Conservation (phyloP, 2,329 filamentous ascomycete genomes). For the Aureobasidium sp. region DNA sequence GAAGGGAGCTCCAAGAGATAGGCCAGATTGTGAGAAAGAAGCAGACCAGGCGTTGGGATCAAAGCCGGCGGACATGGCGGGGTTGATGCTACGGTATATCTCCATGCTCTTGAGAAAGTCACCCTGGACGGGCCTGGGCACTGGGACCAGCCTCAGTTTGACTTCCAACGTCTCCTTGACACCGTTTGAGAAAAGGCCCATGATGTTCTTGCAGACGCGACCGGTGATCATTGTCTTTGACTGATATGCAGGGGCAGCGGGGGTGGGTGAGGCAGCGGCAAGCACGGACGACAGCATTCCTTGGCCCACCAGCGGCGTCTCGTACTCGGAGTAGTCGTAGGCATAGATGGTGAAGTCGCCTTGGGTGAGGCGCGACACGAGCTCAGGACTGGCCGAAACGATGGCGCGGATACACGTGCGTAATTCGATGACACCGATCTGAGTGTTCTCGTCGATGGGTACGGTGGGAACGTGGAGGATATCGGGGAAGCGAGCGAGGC, state of each 20-base stretch:
- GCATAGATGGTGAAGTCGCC: conserved; percentile 92
- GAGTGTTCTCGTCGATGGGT: conserved; percentile 67
- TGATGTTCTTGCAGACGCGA: conserved; percentile 76
- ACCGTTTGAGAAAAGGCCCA: conserved; percentile 77
- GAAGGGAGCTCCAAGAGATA: conserved; percentile 14
- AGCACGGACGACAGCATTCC: conserved; percentile 87
- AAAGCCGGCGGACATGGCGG: conserved; percentile 51
- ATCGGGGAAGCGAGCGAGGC: conserved; percentile 77
- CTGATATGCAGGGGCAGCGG: conserved; percentile 50
- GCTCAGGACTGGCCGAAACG: conserved; percentile 71
- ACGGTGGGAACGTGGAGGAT: conserved; percentile 74
- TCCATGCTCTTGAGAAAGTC: conserved; percentile 57
- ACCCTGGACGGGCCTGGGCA: conserved; percentile 57
- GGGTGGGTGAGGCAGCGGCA: conserved; percentile 50
- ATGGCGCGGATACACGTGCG: conserved; percentile 82
- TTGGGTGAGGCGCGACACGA: conserved; percentile 62
- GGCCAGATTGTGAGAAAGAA: conserved; percentile 38
- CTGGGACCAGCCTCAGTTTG: conserved; percentile 75
- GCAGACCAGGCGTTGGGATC: conserved; percentile 73
- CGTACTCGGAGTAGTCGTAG: conserved; percentile 91
- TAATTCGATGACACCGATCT: conserved; percentile 83
- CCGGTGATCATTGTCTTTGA: conserved; percentile 75
- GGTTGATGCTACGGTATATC: conserved; percentile 52
- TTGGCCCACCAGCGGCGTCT: conserved; percentile 87
- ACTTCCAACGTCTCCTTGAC: conserved; percentile 87